Conservation (phyloP, 2,329 filamentous ascomycete species). For the Monosporascus sp. region DNA sequence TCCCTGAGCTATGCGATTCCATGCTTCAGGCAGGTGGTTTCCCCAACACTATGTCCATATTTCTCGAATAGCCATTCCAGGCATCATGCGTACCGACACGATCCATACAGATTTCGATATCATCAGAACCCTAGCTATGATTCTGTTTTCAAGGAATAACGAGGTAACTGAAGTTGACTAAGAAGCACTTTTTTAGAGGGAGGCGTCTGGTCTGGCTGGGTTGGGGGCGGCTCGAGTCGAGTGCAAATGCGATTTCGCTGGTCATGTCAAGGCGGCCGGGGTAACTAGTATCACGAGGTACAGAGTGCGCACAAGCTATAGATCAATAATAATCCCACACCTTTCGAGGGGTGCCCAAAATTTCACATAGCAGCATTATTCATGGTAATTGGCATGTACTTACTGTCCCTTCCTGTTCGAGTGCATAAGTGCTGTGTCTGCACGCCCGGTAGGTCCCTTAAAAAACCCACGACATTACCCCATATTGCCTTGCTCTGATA, state of each 20-base stretch:
- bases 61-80: not conserved
- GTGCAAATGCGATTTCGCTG: not conserved
- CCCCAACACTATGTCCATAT: no score
- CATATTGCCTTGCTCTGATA: no score
- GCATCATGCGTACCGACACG: not conserved
- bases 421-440: no score
- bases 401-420: no score
- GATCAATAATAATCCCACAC: not conserved
- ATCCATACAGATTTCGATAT: not conserved
- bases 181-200: not conserved
- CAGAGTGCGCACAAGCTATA: not conserved
- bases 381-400: no score
- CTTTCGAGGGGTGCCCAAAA: not conserved
- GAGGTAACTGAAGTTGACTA: not conserved
- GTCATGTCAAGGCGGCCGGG: not conserved
- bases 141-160: not conserved
- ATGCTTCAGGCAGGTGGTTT: no score
- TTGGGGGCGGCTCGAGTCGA: not conserved
- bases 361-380: not conserved
- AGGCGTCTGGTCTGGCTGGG: not conserved
- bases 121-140: not conserved
- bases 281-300: not conserved
- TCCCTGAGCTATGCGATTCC: no score
- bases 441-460: no score
- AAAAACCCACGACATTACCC: no score